Conservation (phyloP, 441 rosid species). For the Jatropha podagrica region DNA sequence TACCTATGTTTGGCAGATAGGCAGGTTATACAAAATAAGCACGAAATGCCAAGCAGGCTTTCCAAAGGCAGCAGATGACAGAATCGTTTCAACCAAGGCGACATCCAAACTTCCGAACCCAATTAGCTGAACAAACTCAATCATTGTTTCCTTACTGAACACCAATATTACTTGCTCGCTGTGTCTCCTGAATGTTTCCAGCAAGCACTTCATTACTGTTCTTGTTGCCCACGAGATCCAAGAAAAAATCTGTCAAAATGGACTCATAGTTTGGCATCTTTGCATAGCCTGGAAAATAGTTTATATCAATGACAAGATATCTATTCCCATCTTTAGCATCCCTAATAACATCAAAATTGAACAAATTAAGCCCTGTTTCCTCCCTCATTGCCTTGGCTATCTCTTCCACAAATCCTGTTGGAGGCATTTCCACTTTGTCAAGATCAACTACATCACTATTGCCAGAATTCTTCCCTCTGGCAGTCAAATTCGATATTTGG, state of each 20-base stretch:
- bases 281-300: constrained; percentile 83
- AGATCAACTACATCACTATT: constrained; percentile 25
- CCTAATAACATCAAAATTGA: constrained; percentile 79
- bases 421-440: constrained; percentile 64
- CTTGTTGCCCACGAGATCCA: constrained; percentile 39
- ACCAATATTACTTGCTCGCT: constrained; percentile 3
- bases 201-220: constrained; percentile 8
- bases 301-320: constrained; percentile 67
- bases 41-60: constrained; percentile 18
- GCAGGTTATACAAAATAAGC: constrained; percentile 21
- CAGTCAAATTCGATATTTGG: constrained; percentile 55
- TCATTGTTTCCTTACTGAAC: constrained; percentile 15
- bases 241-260: constrained; percentile 61
- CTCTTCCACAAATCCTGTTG: constrained; percentile 49
- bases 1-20: constrained; percentile 24
- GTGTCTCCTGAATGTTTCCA: background rate
- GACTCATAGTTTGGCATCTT: constrained; percentile 73
- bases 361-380: constrained; percentile 54
- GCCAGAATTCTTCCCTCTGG: constrained; percentile 26
- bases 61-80: background rate
- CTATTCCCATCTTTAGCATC: constrained; percentile 51
- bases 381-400: constrained; percentile 55
- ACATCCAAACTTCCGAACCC: background rate
- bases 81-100: background rate
- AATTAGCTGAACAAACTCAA: background rate